Conservation (phyloP, 257 asterid species). For the Linaria vulgaris region DNA sequence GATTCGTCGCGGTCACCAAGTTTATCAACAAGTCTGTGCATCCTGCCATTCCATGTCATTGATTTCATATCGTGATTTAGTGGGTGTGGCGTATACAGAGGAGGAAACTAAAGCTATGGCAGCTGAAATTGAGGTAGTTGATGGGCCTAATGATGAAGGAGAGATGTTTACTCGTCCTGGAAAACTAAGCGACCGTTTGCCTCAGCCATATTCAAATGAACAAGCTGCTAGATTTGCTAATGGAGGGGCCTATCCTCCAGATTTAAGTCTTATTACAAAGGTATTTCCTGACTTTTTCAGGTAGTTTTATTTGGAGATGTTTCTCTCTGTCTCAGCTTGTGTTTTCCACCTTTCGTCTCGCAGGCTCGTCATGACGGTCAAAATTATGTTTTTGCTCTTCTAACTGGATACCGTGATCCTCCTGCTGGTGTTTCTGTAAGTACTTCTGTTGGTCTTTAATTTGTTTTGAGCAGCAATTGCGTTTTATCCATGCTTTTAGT, state of each 20-base stretch:
- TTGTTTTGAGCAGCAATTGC: slow-evolving; percentile 1
- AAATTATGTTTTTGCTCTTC: slow-evolving; percentile 66
- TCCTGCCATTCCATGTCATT: slow-evolving; percentile 88
- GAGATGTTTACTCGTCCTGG: slow-evolving; percentile 95
- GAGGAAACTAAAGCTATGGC: slow-evolving; percentile 95
- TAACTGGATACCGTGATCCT: slow-evolving; percentile 78
- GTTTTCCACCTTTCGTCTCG: slow-evolving; percentile 14
- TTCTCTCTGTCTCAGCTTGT: not conserved
- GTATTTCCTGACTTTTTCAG: slow-evolving; percentile 37
- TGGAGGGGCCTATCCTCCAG: slow-evolving; percentile 98
- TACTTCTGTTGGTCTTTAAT: slow-evolving; percentile 19
- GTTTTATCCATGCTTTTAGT: not conserved
- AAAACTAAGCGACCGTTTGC: slow-evolving; percentile 84
- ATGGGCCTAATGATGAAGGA: slow-evolving; percentile 95
- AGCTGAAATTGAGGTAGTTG: slow-evolving; percentile 89
- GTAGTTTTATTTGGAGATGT: slow-evolving; percentile 1
- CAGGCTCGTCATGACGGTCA: slow-evolving; percentile 88
- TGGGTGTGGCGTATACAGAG: slow-evolving; percentile 88
- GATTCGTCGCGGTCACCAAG: slow-evolving; percentile 80
- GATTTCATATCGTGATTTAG: slow-evolving; percentile 78
- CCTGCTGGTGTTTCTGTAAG: slow-evolving; percentile 82
- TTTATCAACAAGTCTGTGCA: slow-evolving; percentile 80
- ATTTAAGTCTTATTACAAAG: slow-evolving; percentile 82
- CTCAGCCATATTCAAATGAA: slow-evolving; percentile 83
- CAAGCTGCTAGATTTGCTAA: slow-evolving; percentile 91